Evolutionary conservation across 257 asterid genomes (phyloP).

Genomic region (Nicotiana tabacum): DNA sequence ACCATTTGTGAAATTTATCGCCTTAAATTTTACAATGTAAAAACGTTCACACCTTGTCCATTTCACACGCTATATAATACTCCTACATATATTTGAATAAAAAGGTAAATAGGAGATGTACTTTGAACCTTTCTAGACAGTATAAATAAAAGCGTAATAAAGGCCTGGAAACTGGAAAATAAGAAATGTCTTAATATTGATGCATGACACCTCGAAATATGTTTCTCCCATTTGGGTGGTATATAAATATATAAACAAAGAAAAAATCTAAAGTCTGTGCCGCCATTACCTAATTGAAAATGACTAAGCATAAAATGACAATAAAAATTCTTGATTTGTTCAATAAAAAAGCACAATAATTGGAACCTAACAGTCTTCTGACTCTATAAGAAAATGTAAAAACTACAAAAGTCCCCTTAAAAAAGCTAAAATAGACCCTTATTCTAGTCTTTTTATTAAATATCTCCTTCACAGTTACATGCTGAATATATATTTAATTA

Average conservation of each 20-base stretch:
- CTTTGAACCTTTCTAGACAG: background rate
- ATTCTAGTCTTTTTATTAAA: constrained; percentile 18
- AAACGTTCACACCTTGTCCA: background rate
- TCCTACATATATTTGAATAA: background rate
- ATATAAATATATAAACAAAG: background rate
- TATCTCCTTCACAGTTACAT: background rate
- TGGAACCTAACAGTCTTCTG: constrained; percentile 25
- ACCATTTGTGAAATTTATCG: too few relatives aligned
- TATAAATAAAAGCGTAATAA: background rate
- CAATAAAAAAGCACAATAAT: constrained; percentile 34
- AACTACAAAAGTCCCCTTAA: constrained; percentile 13
- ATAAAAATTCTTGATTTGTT: constrained; percentile 13
- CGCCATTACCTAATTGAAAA: constrained; percentile 8
- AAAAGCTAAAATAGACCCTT: constrained; percentile 26
- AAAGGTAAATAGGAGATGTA: background rate
- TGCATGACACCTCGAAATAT: background rate
- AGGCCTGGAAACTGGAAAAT: background rate
- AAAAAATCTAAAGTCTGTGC: background rate
- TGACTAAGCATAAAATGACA: constrained; percentile 7
- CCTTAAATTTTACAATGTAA: background rate
- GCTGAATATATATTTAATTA: background rate
- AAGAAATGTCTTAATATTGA: background rate
- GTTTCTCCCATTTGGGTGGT: constrained; percentile 9
- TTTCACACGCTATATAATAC: background rate
- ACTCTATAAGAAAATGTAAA: constrained; percentile 21